Percentiles rank a stretch among this genome's conserved stretches.
phyloP scores from a whole-genome alignment of 345 rosid species.

The Psidium friedrichsthalianum region DNA sequence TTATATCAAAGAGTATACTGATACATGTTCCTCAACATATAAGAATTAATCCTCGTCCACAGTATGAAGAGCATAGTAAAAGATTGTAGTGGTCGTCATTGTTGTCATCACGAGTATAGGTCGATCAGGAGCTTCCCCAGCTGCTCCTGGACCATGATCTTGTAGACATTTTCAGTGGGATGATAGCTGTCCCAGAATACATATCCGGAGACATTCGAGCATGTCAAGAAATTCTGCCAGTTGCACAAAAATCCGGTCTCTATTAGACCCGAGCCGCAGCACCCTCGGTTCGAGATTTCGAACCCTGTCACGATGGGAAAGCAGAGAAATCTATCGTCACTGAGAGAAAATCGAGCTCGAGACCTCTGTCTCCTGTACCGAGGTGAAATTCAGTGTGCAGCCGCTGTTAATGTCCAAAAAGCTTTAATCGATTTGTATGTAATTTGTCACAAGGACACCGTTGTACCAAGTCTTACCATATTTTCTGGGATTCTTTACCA shows the following conservation, averaged over 20 bases:
- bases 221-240: constrained; percentile 1
- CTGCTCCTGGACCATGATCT: background rate
- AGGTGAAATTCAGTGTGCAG: background rate
- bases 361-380: background rate
- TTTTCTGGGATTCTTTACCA: constrained; percentile 3
- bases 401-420: background rate
- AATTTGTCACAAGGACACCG: background rate
- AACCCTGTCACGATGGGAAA: constrained; percentile 17
- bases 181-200: constrained; percentile 44
- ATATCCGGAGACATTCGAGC: constrained; percentile 8
- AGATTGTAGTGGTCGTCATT: background rate
- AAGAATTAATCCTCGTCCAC: background rate
- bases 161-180: constrained; percentile 23
- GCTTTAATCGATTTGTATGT: background rate
- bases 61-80: background rate
- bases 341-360: background rate
- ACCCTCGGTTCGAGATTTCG: constrained; percentile 22
- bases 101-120: background rate
- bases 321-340: background rate
- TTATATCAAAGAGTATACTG: background rate
- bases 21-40: background rate
- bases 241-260: constrained; percentile 23
- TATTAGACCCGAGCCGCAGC: constrained; percentile 30
- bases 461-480: constrained; percentile 13
- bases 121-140: background rate